Evolutionary conservation across 2,329 filamentous ascomycete species (phyloP), one percentile per base, ranked within the genome.

Genomic region (Fusarium tjaetaba): DNA sequence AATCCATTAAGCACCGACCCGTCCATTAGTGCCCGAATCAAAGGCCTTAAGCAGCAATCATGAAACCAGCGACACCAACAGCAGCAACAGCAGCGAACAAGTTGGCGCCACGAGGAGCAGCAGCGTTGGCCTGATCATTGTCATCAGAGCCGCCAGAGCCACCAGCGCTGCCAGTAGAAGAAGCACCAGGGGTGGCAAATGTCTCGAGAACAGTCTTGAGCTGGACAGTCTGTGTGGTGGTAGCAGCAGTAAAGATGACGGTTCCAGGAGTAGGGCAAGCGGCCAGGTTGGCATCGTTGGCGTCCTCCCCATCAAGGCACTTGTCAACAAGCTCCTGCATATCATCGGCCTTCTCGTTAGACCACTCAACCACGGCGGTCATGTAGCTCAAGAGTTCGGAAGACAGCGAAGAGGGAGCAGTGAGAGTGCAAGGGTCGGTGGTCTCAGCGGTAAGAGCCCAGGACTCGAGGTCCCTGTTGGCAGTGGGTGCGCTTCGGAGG

Each of bases 311-410:
- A 6, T 55, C 16, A n/a, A 52, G 30, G 9, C 71, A 73, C n/a
- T 68, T 58, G 32, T 57, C 34, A 14, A 38, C 14, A 5, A 73
- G 26, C n/a, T 63, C 24, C 24, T 61, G 14, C 9, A 72, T 18
- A 5, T 71, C 65, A 3, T 51, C 55, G 1, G 43, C 32, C 20
- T 60, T 61, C 14, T 71, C 63, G 6, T 39, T 30, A 7, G 41
- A 20, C 55, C 68, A 73, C 18, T 64, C 26, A 9, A 34, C 36
- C n/a, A 71, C 11, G 11, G 24, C 36, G 7, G 71, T 74, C n/a
- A 73, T 34, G n/a, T 71, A 73, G 14, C 41, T 49, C 61, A 74
- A 49, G 26, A 73, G n/a, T 4, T 61, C 57, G 0, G 68, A 62
- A 1, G 71, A 73, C 3, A 73, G 13, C 1, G 71, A 73, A 24